Evolutionary conservation across 192 early-diverging fungal genomes (phyloP).

Genomic region (Podila epicladia): DNA sequence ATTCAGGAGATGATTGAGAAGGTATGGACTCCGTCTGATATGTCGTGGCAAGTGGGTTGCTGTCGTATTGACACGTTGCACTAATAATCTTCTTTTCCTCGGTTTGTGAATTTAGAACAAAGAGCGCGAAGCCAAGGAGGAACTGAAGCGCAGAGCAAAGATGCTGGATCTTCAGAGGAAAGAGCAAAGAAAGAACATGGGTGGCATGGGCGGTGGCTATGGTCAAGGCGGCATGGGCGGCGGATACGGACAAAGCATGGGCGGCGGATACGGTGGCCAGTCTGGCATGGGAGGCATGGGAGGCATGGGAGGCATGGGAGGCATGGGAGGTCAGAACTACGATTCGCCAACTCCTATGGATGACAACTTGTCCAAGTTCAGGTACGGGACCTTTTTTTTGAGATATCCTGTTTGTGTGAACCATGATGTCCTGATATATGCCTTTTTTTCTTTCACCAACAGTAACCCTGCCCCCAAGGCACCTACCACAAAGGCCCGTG

Average conservation of each 20-base stretch:
- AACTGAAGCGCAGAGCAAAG: slow-evolving; percentile 91
- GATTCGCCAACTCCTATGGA: slow-evolving; percentile 26
- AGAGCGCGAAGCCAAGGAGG: slow-evolving; percentile 97
- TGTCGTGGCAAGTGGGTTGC: not conserved
- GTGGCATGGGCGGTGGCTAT: slow-evolving; percentile 61
- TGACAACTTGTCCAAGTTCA: slow-evolving; percentile 36
- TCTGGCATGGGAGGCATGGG: slow-evolving; percentile 57
- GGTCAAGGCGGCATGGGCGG: slow-evolving; percentile 28
- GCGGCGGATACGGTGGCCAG: slow-evolving; percentile 7
- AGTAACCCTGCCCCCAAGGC: slow-evolving; percentile 50
- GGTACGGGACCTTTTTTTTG: slow-evolving; percentile 1
- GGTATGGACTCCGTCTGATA: slow-evolving; percentile 39
- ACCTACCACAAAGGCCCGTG: slow-evolving; percentile 70
- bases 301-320: slow-evolving; percentile 54
- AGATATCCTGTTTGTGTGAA: not conserved
- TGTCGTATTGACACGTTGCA: too few relatives aligned
- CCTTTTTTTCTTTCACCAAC: slow-evolving; percentile 5
- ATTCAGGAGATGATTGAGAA: slow-evolving; percentile 95
- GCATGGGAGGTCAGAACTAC: slow-evolving; percentile 50
- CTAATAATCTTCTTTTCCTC: too few relatives aligned
- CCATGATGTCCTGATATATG: not conserved
- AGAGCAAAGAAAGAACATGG: slow-evolving; percentile 73
- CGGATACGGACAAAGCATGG: slow-evolving; percentile 31
- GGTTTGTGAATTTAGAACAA: slow-evolving; percentile 71
- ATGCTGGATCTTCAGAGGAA: slow-evolving; percentile 90